These are phyloP conservation scores for Stephania japonica DNA, from an alignment of 164 flowering plant species.

Conservation along the genomic window DNA sequence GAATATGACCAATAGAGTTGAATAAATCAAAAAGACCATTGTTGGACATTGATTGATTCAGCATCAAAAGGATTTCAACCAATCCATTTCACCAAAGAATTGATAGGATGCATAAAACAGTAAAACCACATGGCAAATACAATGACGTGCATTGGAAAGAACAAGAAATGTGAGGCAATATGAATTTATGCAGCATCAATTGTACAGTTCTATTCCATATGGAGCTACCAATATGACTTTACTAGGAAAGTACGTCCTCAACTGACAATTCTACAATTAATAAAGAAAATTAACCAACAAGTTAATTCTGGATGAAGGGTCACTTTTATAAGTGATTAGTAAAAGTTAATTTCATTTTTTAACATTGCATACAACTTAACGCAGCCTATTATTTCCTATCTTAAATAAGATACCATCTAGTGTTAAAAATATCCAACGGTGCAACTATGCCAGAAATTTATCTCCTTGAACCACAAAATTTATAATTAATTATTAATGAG, in stretches of 20 bases:
- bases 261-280: too few species aligned
- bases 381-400: neutral
- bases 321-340: too few species aligned
- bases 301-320: too few species aligned
- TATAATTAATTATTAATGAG: neutral
- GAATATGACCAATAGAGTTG: neutral
- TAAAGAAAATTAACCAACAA: too few species aligned
- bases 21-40: neutral
- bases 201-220: neutral
- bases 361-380: neutral
- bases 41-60: neutral
- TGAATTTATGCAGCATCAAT: neutral
- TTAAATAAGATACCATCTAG: neutral
- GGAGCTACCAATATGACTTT: too few species aligned
- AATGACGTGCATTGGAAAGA: neutral
- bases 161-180: neutral
- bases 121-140: neutral
- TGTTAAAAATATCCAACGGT: neutral
- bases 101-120: neutral
- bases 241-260: too few species aligned
- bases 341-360: too few species aligned
- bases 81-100: neutral
- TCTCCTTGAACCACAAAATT: too few species aligned
- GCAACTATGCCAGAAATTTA: too few species aligned
- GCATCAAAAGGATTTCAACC: neutral